Evolutionary conservation across 176 grass and related monocot species (phyloP).

Genomic region (Saccharum spontaneum): DNA sequence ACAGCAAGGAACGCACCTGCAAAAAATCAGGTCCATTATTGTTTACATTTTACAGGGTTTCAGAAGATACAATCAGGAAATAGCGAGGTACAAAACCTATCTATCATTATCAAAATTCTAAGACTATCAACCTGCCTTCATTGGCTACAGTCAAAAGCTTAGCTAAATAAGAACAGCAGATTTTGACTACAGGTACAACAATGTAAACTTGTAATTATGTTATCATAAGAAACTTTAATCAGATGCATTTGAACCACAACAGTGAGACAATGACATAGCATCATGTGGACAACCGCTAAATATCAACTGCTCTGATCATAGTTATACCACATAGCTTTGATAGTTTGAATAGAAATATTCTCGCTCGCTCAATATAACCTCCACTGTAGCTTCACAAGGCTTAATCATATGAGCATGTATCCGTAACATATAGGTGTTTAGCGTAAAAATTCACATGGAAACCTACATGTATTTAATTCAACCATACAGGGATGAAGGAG

Average conservation of each 20-base stretch:
- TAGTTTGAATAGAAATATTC: neutral
- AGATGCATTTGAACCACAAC: neutral
- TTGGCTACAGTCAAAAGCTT: neutral
- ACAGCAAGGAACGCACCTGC: conserved; percentile 85
- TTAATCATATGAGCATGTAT: neutral
- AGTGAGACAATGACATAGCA: neutral
- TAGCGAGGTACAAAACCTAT: neutral
- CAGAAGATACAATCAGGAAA: conserved; percentile 3
- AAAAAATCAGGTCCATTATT: conserved; percentile 35
- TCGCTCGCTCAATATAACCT: neutral
- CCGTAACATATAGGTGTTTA: neutral
- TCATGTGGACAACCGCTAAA: neutral
- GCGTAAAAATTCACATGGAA: neutral
- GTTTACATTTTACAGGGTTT: conserved; percentile 36
- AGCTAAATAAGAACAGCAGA: neutral
- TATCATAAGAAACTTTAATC: neutral
- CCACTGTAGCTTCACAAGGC: neutral
- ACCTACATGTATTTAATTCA: neutral
- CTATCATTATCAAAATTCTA: neutral
- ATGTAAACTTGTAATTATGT: neutral
- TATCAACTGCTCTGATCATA: neutral
- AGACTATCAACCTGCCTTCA: neutral
- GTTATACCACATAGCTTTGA: neutral
- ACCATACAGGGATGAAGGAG: neutral
- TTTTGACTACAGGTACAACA: neutral